Conservation (phyloP, 306 rosid species). For the Echinosophora koreensis region DNA sequence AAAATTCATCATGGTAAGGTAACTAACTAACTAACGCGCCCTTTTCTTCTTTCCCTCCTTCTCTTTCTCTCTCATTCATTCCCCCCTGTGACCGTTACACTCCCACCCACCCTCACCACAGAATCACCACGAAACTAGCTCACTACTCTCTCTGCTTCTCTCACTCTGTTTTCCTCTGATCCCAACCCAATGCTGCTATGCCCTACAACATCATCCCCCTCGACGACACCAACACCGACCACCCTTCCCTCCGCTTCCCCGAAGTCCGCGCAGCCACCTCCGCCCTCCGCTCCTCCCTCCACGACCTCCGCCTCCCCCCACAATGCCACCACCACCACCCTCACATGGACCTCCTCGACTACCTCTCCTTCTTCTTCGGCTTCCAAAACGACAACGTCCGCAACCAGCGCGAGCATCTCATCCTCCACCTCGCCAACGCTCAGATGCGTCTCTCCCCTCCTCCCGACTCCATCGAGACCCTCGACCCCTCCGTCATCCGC, state of each 20-base stretch:
- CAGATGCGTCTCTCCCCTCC: conserved; percentile 90
- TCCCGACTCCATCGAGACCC: conserved; percentile 71
- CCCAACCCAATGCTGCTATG: conserved; percentile 35
- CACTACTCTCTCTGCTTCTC: not conserved
- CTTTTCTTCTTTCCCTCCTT: not conserved
- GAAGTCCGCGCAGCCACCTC: conserved; percentile 81
- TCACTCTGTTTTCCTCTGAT: not conserved
- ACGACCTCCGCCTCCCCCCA: conserved; percentile 70
- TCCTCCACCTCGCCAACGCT: conserved; percentile 90
- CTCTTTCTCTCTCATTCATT: not conserved
- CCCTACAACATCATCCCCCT: conserved; percentile 82
- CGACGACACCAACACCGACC: conserved; percentile 67
- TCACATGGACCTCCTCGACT: conserved; percentile 85
- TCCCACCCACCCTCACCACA: not conserved
- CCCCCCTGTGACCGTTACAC: conserved; percentile 28
- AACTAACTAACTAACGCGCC: conserved; percentile 26
- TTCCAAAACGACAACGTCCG: conserved; percentile 85
- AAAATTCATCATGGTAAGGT: not conserved
- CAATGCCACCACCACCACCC: conserved; percentile 65
- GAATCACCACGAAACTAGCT: not conserved
- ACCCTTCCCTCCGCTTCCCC: conserved; percentile 87
- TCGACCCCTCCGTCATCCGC: conserved; percentile 66
- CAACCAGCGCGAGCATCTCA: conserved; percentile 88
- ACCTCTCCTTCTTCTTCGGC: conserved; percentile 85
- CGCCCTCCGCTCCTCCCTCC: conserved; percentile 62